Conservation (phyloP, 257 asterid genomes). For the Solanum neorickii region DNA sequence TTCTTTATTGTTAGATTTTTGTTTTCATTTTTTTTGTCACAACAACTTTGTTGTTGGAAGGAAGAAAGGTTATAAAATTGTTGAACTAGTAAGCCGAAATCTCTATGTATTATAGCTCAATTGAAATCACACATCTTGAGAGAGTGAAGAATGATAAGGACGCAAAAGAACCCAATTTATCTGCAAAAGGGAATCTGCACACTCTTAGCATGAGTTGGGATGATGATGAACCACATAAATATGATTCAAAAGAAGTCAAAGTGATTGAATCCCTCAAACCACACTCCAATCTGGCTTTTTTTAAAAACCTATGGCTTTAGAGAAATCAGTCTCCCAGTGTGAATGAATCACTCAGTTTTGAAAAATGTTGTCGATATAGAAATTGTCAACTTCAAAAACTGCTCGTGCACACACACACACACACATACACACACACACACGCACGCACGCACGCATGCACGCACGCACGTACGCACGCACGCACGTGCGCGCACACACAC, state of each 20-base stretch:
- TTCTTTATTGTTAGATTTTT: too few relatives aligned
- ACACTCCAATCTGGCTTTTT: background rate
- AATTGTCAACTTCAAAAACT: accelerated
- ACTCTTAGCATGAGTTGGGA: background rate
- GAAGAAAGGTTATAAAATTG: background rate
- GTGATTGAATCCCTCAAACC: background rate
- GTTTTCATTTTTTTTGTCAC: too few relatives aligned
- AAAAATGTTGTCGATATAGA: accelerated
- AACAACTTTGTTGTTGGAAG: background rate
- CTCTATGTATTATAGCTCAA: background rate
- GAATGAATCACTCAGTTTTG: background rate
- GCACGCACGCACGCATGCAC: too few relatives aligned
- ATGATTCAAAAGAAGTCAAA: background rate
- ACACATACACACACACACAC: too few relatives aligned
- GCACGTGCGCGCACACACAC: too few relatives aligned
- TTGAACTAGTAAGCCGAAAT: background rate
- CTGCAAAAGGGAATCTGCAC: background rate
- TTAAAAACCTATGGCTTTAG: background rate
- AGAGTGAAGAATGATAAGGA: background rate
- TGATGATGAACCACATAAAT: background rate
- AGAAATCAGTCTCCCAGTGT: background rate
- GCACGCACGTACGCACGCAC: too few relatives aligned
- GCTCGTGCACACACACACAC: too few relatives aligned
- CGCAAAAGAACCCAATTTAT: background rate
- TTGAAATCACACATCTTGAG: background rate